Percentiles rank a stretch among this genome's conserved stretches.
Conservation (phyloP, 2,329 filamentous ascomycete species). For the Stylonectria norvegica region DNA sequence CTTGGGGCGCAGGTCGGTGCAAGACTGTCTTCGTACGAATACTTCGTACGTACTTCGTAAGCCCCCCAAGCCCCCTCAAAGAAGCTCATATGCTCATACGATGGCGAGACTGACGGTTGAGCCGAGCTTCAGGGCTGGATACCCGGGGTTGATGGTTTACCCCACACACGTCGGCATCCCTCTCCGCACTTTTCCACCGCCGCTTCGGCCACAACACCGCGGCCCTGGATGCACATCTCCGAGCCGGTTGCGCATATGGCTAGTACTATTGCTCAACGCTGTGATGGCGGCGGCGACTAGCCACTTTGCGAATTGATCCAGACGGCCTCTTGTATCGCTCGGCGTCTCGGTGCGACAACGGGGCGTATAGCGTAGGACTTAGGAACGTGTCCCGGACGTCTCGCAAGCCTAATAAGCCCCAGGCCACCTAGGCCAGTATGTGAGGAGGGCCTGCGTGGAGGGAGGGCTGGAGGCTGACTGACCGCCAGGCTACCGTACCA, state of each 20-base stretch:
- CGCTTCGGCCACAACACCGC: background rate
- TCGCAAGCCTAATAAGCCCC: no score
- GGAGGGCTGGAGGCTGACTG: no score
- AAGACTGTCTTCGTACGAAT: no score
- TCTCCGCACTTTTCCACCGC: conserved; percentile 18
- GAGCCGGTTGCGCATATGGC: background rate
- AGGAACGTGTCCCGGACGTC: no score
- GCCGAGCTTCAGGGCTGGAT: conserved; percentile 16
- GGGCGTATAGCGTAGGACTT: no score
- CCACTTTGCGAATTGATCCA: no score
- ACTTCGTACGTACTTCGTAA: background rate
- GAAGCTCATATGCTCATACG: no score
- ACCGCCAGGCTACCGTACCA: conserved; percentile 16
- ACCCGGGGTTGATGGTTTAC: conserved; percentile 18
- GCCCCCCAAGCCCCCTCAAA: conserved; percentile 1
- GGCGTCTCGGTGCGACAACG: background rate
- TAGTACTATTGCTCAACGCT: no score
- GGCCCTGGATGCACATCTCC: background rate
- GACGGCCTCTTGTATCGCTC: background rate
- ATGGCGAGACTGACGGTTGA: conserved; percentile 15
- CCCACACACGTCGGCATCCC: conserved; percentile 21
- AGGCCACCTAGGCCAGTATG: no score
- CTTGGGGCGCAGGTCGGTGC: conserved; percentile 3
- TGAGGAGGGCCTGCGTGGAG: no score
- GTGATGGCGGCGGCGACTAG: no score